Evolutionary conservation across 148 eudicot species (phyloP).

Genomic region (Beta vulgaris): DNA sequence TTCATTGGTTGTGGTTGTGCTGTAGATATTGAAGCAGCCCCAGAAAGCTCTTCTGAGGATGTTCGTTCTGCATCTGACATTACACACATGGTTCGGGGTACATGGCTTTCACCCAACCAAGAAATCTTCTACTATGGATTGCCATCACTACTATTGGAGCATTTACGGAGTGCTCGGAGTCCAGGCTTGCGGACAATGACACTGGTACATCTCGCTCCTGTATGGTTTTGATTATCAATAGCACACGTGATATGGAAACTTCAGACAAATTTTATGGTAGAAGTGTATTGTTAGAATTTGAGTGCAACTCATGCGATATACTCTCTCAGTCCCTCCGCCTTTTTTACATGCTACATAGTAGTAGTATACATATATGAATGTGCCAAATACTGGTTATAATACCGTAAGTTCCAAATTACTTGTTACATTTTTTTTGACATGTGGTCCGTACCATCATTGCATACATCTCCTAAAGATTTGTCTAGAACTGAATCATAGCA

Average conservation of each 20-base stretch:
- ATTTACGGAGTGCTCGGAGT: conserved; percentile 48
- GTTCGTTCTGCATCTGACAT: conserved; percentile 35
- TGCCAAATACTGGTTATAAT: too few species aligned
- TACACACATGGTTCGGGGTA: conserved; percentile 81
- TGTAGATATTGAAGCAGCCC: conserved; percentile 48
- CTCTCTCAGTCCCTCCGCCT: too few species aligned
- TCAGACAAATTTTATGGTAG: neutral
- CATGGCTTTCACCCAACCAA: conserved; percentile 71
- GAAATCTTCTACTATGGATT: conserved; percentile 71
- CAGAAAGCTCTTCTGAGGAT: conserved; percentile 33
- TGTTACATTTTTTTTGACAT: too few species aligned
- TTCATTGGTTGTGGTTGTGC: neutral
- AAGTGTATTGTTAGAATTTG: neutral
- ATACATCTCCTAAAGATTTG: too few species aligned
- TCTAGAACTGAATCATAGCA: too few species aligned
- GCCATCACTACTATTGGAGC: conserved; percentile 66
- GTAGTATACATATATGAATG: too few species aligned
- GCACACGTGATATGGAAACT: neutral
- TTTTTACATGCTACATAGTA: too few species aligned
- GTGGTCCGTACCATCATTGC: too few species aligned
- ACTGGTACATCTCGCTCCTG: conserved; percentile 36
- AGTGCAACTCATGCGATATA: neutral
- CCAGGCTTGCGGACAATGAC: conserved; percentile 30
- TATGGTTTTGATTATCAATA: neutral
- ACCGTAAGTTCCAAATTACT: too few species aligned